Percentiles rank a stretch among this genome's conserved stretches.
These are phyloP conservation scores for Coemansia sp. DNA, from an alignment of 192 early-diverging fungal genomes.

Conservation along the genomic window DNA sequence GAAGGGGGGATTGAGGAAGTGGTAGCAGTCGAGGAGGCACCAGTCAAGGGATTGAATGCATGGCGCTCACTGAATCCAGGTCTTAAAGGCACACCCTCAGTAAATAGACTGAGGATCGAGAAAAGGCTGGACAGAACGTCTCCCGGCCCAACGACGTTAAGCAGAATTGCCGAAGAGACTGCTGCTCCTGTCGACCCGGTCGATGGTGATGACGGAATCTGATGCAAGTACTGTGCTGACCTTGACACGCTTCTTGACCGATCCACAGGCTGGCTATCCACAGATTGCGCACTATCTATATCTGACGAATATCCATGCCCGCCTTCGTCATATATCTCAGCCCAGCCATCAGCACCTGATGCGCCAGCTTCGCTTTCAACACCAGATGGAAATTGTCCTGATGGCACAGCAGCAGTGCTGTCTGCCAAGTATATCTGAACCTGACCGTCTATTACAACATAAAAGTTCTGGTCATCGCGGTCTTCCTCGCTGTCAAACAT, in stretches of 20 bases:
- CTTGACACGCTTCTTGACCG: background rate
- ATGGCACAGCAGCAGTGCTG: background rate
- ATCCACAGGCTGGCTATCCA: background rate
- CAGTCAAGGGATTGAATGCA: background rate
- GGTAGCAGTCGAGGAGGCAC: background rate
- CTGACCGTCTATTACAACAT: conserved; percentile 92
- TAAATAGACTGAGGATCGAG: conserved; percentile 87
- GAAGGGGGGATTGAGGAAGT: no score
- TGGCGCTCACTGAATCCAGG: conserved; percentile 5
- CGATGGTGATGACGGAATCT: background rate
- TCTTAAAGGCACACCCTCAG: conserved; percentile 66
- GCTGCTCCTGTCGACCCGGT: background rate
- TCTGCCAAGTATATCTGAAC: conserved; percentile 82
- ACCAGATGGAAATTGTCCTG: background rate
- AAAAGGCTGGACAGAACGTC: conserved; percentile 92
- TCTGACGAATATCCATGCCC: conserved; percentile 31
- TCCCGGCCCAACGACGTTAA: conserved; percentile 89
- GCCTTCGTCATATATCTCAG: conserved; percentile 8
- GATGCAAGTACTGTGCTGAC: background rate
- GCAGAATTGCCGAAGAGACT: conserved; percentile 54
- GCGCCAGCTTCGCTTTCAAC: conserved; percentile 1
- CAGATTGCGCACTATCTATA: background rate
- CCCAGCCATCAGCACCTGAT: conserved; percentile 3
- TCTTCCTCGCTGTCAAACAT: conserved; percentile 72
- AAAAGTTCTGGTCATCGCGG: conserved; percentile 72